Evolutionary conservation across 352 stramenopile genomes (phyloP), one percentile per base, ranked within the genome.

Genomic region (Phytophthora vignae): DNA sequence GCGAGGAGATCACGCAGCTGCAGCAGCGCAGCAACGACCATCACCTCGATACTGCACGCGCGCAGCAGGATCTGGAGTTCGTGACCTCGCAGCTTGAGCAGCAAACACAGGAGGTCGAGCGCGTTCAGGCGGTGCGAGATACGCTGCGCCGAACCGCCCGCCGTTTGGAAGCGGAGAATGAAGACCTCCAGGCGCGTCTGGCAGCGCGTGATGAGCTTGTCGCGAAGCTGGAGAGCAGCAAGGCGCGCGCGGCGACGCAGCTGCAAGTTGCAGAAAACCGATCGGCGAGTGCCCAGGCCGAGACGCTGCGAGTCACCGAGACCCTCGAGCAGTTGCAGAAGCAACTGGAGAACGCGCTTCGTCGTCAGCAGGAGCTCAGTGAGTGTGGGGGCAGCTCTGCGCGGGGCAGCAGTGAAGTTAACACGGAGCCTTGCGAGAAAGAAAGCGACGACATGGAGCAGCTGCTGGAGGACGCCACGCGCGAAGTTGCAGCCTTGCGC

Each of bases 391-490:
- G 59, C 5, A 40, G 36, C 12, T 33, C n/a, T 36, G 50, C 25
- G 46, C 49, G 58, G 17, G 56, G 69, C 27, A 73, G 55, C 11
- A 56, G 71, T 2, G 66, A 75, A 21, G 55, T 27, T 1, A 54
- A 66, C 9, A 17, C 63, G 19, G 60, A 71, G 25, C 21, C 29
- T 25, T 27, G 21, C 19, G 55, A 53, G 42, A 61, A 69, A 52
- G 57, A 71, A 25, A 44, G 22, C 4, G 12, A 56, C 55, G 69
- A 72, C 33, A 70, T 74, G 59, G 74, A 82, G 14, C 57, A 74
- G 22, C 59, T 89, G 25, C 65, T 89, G 22, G 59, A 84, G 4
- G 81, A 87, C 7, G 79, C 79, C 42, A 73, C 73, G 29, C 70
- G 58, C 2, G 57, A 78, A 58, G 57, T 80, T 29, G 60, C 60